Evolutionary conservation across 805 yeast genomes (phyloP), one percentile per base, ranked within the genome.

Genomic region (Ogataea methanolica): DNA sequence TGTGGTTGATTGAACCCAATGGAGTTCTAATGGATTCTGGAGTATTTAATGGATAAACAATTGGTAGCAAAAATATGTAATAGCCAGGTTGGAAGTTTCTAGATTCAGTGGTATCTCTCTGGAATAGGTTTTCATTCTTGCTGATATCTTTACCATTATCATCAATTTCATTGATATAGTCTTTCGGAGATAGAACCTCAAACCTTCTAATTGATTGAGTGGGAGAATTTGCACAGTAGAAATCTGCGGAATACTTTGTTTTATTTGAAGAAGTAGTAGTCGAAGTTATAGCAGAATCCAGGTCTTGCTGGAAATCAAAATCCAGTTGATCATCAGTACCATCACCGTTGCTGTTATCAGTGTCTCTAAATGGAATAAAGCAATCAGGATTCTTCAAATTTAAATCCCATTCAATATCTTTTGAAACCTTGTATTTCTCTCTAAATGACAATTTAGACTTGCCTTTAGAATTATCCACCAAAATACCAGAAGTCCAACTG

Each of bases 31-130:
- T 69, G 0, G 87, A 64, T 43, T 86, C 88, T 0, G 92, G 87
- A 1, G 83, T 75, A 47, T 73, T 74, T 23, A 78, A 71, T 0
- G 88, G 85, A 44, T 84, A 74, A 6, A 79, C 63, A 0, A 82
- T 68, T 0, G 94, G 92, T 6, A 85, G 61, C 17, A 83, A 61
- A 57, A 83, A 86, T 2, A 85, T 75, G 58, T 86, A 86, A 54
- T 82, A 77, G 21, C 95, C 95, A 1, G 91, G 79, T 52, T 75
- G 75, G 52, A 67, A 70, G 15, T 58, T 52, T 21, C 53, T 51
- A 6, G 50, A 21, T 16, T 52, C 52, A 7, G 38, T 37, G 11
- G 40, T 31, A 23, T 39, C 44, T 8, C 44, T 41, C n/a, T 46
- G 36, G 37, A 64, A 60, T 26, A 61, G 41, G 41, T 49, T 42